Base-by-base conservation (phyloP, 345 rosid genomes). In the Salix caprea region DNA sequence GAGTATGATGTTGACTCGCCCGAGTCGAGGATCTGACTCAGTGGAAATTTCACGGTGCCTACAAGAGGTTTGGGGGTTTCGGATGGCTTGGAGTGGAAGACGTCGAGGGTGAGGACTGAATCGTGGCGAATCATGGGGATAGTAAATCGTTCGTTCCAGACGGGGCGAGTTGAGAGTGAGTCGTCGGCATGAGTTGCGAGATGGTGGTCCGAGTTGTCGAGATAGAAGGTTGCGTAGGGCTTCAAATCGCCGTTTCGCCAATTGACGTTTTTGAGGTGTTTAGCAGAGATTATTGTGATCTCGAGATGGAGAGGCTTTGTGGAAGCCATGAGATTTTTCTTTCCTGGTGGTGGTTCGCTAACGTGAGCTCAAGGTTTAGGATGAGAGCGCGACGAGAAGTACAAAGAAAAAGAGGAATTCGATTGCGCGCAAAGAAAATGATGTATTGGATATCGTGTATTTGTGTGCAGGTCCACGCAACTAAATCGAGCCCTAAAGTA, bases 241-340 rank as follows among this genome's bases (percentile, higher is more conserved):
- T 77, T 77, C 48, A 77, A 75, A 64, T 70, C 80, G 13, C 80
- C 80, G 80, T n/a, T 77, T 24, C 69, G 32, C 80, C 80, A 77
- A 39, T 70, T 77, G 30, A 77, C 80, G 75, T 77, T 77, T 69
- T 77, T 77, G 50, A 77, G 80, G 37, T 77, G 80, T 46, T 77
- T 77, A 30, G 80, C 80, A n/a, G 80, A 71, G 75, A 77, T 21
- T 44, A 77, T 48, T 2, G 75, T 77, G 70, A 77, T 44, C 50
- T 70, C 80, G 34, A 77, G 71, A 16, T 70, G 71, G 37, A 70
- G 23, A 16, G 75, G 21, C 58, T n/a, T 71, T 36, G 67, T 9
- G 7, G 75, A 46, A 21, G 75, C 48, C 62, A 65, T 46, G 64
- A 18, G 21, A 23, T 9, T 58, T 58, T 23, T 58, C 64, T 10